Evolutionary conservation across 176 grass and related monocot species (phyloP).

Genomic region (maize (Zea mays)): Zm-B73-REFERENCE-NAM-5.0 NC_050099.1:158307001-158307500

Average conservation of each 20-base stretch:
- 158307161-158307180: slow-evolving; percentile 69
- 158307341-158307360: not conserved
- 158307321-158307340: not conserved
- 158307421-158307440: slow-evolving; percentile 95
- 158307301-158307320: not conserved
- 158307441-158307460: slow-evolving; percentile 64
- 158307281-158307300: not conserved
- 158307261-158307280: not conserved
- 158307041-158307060: too few species aligned
- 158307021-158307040: too few species aligned
- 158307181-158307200: slow-evolving; percentile 87
- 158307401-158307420: slow-evolving; percentile 66
- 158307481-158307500: slow-evolving; percentile 25
- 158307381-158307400: slow-evolving; percentile 46
- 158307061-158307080: too few species aligned
- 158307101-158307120: too few species aligned
- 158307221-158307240: slow-evolving; percentile 65
- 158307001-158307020: too few species aligned
- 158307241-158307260: not conserved
- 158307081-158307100: too few species aligned
- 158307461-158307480: slow-evolving; percentile 82
- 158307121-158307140: too few species aligned
- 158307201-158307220: slow-evolving; percentile 78
- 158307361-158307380: not conserved
- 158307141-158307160: not conserved